Evolutionary conservation across 139 green algal genomes (phyloP), one percentile per base, ranked within the genome.

Genomic region (Desmodesmus armatus): DNA sequence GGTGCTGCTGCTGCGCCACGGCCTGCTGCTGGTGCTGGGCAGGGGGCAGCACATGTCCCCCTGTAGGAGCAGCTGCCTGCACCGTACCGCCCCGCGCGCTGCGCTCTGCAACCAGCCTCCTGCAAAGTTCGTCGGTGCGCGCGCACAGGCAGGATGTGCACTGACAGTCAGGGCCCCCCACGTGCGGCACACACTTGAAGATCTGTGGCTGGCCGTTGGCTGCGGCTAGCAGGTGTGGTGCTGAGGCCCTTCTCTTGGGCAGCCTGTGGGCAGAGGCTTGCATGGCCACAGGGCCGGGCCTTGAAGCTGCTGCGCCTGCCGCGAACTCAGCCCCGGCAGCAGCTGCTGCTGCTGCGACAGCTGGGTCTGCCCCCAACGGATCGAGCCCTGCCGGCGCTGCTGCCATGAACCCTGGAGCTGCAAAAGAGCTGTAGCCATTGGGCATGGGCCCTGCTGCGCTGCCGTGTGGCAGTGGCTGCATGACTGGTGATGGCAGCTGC

Each of bases 151-250:
- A 49, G 33, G 43, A 35, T 17, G 35, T 74, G 35, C 66, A 74
- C 15, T 74, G 33, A 17, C 66, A 74, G 2, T 74, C 66, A 2
- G 35, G 66, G 31, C 63, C 11, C 25, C 27, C 25, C 63, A 72
- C 27, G 17, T 31, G 27, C 31, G 5, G 31, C 31, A 21, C 63
- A 5, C 19, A 9, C 29, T 15, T 9, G 7, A 27, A 9, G 31
- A 72, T 37, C 63, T 23, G 13, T 72, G 62, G 27, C 6, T 23
- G 0, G 29, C 62, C 3, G 41, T 31, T 2, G 23, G 11, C 63
- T 40, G 31, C 63, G 41, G 63, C 63, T 72, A 33, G 27, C n/a
- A 69, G 37, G 60, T 69, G 60, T 69, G 60, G 60, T 37, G 60
- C 60, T 5, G 60, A 69, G 4, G 60, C 60, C n/a, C 60, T 69